Evolutionary conservation across 768 basidiomycete genomes (phyloP), one percentile per base, ranked within the genome.

Genomic region (Suillus placidus): DNA sequence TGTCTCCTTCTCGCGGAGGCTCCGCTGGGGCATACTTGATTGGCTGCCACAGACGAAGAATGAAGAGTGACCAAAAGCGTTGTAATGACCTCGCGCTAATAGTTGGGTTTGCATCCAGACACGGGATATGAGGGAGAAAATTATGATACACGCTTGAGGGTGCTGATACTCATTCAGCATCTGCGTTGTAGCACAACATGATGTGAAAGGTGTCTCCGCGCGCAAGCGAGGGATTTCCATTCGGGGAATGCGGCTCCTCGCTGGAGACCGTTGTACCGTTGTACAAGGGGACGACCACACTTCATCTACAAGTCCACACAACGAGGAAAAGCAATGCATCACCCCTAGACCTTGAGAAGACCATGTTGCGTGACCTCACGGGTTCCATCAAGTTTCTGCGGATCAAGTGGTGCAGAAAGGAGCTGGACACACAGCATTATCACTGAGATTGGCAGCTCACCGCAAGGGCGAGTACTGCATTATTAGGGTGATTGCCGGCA

Each of bases 401-500:
- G 40, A 60, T 60, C 58, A 60, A 55, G 58, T 60, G 16, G 18
- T 60, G 23, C 58, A 60, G 58, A 30, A 60, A 30, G 40, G 58
- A 30, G 30, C 23, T 10, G 58, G 26, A 30, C 13, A 40, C 57
- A 43, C 58, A 60, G 58, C 58, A 60, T 32, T 60, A n/a, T 20
- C 58, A 42, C 40, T 30, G 58, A 42, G 58, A 60, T 60, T 60
- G 38, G 26, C 18, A 20, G 40, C 58, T 60, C 58, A 43, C 58
- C 40, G 58, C 58, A 60, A 60, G 40, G 58, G 57, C 14, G 52
- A 54, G 56, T 58, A 32, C 9, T 54, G 58, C 58, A 60, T 42
- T 60, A 60, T 60, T 60, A 60, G 58, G 58, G 58, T 60, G 58
- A 60, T 60, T 60, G 58, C 58, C 40, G 58, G 58, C 58, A 60